A percentile compares a stretch with the other conserved stretches of the same genome.
Conservation (phyloP, 1,284 basidiomycete species). For the Earliella scabrosa region DNA sequence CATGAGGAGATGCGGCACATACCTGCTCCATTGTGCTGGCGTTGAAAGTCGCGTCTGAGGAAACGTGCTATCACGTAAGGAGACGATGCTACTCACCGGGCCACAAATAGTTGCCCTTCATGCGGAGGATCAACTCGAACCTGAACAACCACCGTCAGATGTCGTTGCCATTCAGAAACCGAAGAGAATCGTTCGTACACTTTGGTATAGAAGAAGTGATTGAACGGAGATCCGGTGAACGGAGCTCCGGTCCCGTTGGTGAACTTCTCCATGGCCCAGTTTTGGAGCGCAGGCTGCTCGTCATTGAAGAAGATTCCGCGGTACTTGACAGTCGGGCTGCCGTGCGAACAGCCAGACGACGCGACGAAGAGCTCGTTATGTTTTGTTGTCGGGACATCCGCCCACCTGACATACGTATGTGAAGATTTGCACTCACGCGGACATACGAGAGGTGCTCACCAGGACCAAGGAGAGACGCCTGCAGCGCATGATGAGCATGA, state of each 20-base stretch:
- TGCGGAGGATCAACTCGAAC: constrained; percentile 68
- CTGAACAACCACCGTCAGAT: constrained; percentile 33
- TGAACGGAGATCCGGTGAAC: constrained; percentile 59
- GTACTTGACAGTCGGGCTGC: constrained; percentile 71
- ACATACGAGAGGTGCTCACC: constrained; percentile 38
- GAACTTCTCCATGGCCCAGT: constrained; percentile 69
- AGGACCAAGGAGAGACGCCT: constrained; percentile 72
- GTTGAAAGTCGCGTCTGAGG: neutral
- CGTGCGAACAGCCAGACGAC: constrained; percentile 61
- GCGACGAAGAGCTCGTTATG: constrained; percentile 55
- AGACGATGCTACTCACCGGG: constrained; percentile 33
- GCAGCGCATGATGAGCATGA: neutral
- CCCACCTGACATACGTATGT: constrained; percentile 51
- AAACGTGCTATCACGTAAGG: no score
- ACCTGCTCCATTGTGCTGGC: constrained; percentile 29
- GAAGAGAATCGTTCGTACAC: no score
- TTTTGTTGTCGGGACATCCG: constrained; percentile 63
- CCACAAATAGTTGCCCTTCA: constrained; percentile 77
- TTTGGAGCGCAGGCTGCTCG: constrained; percentile 42
- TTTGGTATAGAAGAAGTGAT: constrained; percentile 66
- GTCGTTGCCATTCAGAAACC: no score
- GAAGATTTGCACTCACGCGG: neutral
- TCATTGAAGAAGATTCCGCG: constrained; percentile 64
- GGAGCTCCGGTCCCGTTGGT: constrained; percentile 63
- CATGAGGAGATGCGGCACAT: neutral